phyloP scores from a whole-genome alignment of 495 filamentous ascomycete genomes.

The Trichoderma reesei region DNA sequence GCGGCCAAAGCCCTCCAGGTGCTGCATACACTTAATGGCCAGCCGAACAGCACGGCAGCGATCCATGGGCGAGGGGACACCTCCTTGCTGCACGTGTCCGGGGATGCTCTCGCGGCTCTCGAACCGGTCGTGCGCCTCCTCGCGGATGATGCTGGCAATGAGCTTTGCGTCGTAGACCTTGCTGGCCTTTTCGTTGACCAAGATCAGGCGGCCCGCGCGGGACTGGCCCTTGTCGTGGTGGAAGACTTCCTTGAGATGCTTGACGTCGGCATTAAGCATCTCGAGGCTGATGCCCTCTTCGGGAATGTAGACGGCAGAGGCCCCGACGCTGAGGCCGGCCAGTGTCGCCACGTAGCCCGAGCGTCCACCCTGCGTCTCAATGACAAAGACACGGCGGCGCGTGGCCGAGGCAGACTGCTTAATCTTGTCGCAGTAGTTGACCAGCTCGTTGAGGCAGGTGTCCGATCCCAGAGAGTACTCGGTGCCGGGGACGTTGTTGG shows the following conservation, averaged over 20 bases:
- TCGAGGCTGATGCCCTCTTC: slow-evolving; percentile 92
- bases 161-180: slow-evolving; percentile 84
- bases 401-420: slow-evolving; percentile 92
- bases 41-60: slow-evolving; percentile 84
- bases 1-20: slow-evolving; percentile 67
- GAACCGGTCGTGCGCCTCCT: slow-evolving; percentile 85
- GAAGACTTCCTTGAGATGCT: slow-evolving; percentile 80
- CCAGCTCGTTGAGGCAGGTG: slow-evolving; percentile 94
- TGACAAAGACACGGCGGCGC: slow-evolving; percentile 87
- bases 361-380: slow-evolving; percentile 92
- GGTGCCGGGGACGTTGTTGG: slow-evolving; percentile 95
- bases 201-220: slow-evolving; percentile 85
- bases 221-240: slow-evolving; percentile 77
- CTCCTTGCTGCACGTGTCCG: slow-evolving; percentile 94
- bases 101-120: slow-evolving; percentile 87
- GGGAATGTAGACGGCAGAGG: slow-evolving; percentile 92
- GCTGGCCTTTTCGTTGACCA: slow-evolving; percentile 88
- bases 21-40: slow-evolving; percentile 83
- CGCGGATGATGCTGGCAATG: slow-evolving; percentile 89
- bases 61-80: slow-evolving; percentile 91
- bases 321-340: slow-evolving; percentile 79
- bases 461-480: slow-evolving; percentile 96
- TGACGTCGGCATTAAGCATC: slow-evolving; percentile 86
- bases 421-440: slow-evolving; percentile 93
- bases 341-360: slow-evolving; percentile 93